Percentiles rank a stretch among this genome's conserved stretches.
phyloP scores from a whole-genome alignment of 2,329 filamentous ascomycete species.

The Penicillium sp. region DNA sequence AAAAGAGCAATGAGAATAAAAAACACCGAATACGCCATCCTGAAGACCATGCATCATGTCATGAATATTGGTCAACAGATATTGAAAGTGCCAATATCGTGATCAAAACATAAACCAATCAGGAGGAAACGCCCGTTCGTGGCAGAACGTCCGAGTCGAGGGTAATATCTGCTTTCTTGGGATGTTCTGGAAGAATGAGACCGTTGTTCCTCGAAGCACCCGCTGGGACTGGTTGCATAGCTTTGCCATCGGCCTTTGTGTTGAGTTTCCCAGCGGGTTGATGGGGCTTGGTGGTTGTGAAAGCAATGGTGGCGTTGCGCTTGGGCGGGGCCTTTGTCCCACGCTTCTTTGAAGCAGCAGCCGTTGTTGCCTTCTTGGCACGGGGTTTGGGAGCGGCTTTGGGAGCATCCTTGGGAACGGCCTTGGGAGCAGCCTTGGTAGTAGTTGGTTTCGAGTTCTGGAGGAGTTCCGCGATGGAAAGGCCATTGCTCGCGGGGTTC shows the following conservation, averaged over 20 bases:
- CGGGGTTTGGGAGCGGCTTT: constrained; percentile 4
- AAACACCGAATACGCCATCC: constrained; percentile 7
- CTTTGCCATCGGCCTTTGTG: constrained; percentile 32
- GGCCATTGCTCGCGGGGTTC: constrained; percentile 34
- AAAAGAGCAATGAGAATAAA: constrained; percentile 6
- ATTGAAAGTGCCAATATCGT: constrained; percentile 3
- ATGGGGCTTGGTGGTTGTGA: constrained; percentile 29
- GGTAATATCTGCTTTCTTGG: not conserved
- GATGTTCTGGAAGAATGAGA: constrained; percentile 24
- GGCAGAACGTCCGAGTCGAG: not conserved
- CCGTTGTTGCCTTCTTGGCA: constrained; percentile 20
- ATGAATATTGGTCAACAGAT: constrained; percentile 7
- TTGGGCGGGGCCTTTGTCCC: constrained; percentile 20
- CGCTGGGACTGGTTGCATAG: constrained; percentile 36
- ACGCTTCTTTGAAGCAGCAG: constrained; percentile 6
- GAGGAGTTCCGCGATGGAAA: constrained; percentile 27
- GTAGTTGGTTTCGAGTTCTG: constrained; percentile 21
- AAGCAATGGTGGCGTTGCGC: constrained; percentile 4
- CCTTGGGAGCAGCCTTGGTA: not conserved
- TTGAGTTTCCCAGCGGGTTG: constrained; percentile 18
- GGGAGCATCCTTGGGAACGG: not conserved
- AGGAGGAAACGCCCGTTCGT: constrained; percentile 2
- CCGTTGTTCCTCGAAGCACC: constrained; percentile 39
- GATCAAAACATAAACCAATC: constrained; percentile 2
- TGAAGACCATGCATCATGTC: constrained; percentile 16